Evolutionary conservation across 306 rosid species (phyloP), one percentile per base, ranked within the genome.

Genomic region (Hippophae gyantsensis): DNA sequence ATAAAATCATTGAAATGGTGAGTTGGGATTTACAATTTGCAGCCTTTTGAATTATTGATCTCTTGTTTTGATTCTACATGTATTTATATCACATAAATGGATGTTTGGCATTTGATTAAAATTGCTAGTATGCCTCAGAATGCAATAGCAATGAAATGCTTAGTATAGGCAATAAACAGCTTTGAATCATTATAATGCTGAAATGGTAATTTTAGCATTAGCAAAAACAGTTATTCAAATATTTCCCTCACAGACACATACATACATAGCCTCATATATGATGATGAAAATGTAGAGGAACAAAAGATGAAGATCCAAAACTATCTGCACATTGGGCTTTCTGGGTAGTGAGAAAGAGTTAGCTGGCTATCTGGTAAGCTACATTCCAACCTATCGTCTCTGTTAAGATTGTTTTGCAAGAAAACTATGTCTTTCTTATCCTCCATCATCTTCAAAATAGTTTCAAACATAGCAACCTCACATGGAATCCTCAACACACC

Each of bases 401-500:
- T 68, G 56, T 79, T 67, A 32, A 32, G 3, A 32, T 4, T 13
- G 78, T 76, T 56, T 79, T 75, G 41, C 71, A 64, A 54, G 74
- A 76, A 65, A 72, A 49, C 62, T 47, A 32, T 58, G 64, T 68
- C 81, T 63, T 60, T 66, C 64, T 84, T 85, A 58, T 61, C 65
- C 67, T 79, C 86, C 57, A 87, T 86, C 57, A 66, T 74, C 76
- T 81, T 83, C 84, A 92, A 51, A 57, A 92, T 74, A 58, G 60
- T 81, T 69, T 92, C 84, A 38, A 92, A 92, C 70, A 76, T 76
- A 13, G 71, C 46, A 1, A 92, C 96, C 53, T 85, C 95, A 56
- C 98, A 85, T 12, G 95, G 98, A 59, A 92, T 75, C 74, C 87
- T 81, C 65, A 92, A 78, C 49, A 92, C 86, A n/a, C 98, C 98